These are phyloP conservation scores for Colletotrichum musicola DNA, from an alignment of 2,329 filamentous ascomycete genomes.

Conservation along the genomic window DNA sequence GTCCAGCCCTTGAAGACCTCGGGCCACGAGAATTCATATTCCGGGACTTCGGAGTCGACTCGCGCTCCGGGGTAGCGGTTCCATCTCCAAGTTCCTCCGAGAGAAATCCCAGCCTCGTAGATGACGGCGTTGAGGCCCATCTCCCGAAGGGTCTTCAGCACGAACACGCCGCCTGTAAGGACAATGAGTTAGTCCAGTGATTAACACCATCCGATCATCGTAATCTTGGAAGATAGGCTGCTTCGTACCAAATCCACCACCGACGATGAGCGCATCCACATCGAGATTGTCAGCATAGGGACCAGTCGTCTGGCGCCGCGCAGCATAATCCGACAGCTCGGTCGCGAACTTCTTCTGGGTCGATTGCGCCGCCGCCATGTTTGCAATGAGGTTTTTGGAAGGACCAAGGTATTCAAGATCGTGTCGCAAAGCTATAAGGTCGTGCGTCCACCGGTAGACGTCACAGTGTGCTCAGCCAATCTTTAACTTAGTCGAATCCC, in stretches of 20 bases:
- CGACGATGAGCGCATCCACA: constrained; percentile 59
- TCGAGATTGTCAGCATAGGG: constrained; percentile 58
- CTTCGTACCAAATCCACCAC: constrained; percentile 53
- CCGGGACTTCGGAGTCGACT: constrained; percentile 66
- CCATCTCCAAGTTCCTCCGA: constrained; percentile 68
- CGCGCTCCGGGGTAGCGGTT: constrained; percentile 68
- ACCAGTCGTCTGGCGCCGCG: constrained; percentile 46
- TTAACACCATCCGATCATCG: not conserved
- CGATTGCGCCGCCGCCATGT: constrained; percentile 40
- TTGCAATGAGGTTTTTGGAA: not conserved
- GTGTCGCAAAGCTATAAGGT: not conserved
- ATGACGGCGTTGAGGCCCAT: constrained; percentile 61
- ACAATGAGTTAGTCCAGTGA: not conserved
- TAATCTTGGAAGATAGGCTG: no score
- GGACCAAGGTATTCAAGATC: not conserved
- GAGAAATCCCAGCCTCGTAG: constrained; percentile 64
- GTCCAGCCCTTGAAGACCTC: constrained; percentile 68
- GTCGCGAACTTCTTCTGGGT: constrained; percentile 55
- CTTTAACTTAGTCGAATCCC: no score
- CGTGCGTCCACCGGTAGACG: no score
- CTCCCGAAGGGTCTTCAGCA: constrained; percentile 65
- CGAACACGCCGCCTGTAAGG: constrained; percentile 55
- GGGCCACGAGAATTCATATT: constrained; percentile 67
- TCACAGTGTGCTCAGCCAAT: no score
- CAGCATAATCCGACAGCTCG: constrained; percentile 54